These are phyloP conservation scores for Talaromyces sp. DNA, from an alignment of 2,329 filamentous ascomycete species.

Conservation along the genomic window DNA sequence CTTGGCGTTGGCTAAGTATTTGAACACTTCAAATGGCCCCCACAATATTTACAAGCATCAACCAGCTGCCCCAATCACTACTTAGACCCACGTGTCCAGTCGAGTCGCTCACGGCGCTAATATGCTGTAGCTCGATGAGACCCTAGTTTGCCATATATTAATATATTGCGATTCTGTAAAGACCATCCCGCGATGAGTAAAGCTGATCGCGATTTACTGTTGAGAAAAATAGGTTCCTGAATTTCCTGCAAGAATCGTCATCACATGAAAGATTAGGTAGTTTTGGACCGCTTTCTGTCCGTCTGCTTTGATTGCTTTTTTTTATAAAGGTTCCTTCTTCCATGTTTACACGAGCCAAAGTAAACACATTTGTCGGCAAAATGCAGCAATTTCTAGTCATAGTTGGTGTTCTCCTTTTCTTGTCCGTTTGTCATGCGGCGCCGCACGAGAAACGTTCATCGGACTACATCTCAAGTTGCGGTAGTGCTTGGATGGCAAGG, in stretches of 20 bases:
- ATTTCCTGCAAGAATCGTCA: not conserved
- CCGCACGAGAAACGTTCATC: constrained; percentile 8
- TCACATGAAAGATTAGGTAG: not conserved
- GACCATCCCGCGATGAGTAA: not conserved
- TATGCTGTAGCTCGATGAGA: not conserved
- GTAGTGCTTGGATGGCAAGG: constrained; percentile 10
- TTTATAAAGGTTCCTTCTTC: not conserved
- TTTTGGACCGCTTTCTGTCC: not conserved
- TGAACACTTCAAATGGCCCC: not conserved
- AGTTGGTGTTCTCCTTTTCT: not conserved
- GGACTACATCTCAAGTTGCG: constrained; percentile 11
- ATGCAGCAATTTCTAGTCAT: not conserved
- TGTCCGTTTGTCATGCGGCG: not conserved
- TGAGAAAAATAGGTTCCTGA: not conserved
- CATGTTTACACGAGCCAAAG: not conserved
- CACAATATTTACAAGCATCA: not conserved
- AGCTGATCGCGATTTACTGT: not conserved
- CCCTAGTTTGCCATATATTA: not conserved
- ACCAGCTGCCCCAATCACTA: not conserved
- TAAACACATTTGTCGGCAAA: not conserved
- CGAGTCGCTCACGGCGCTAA: not conserved
- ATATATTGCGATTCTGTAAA: not conserved
- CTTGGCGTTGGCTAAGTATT: not conserved
- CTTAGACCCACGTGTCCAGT: not conserved
- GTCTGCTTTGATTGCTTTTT: not conserved